phyloP scores from a whole-genome alignment of 129 eudicot species.

The Silybum marianum region DNA sequence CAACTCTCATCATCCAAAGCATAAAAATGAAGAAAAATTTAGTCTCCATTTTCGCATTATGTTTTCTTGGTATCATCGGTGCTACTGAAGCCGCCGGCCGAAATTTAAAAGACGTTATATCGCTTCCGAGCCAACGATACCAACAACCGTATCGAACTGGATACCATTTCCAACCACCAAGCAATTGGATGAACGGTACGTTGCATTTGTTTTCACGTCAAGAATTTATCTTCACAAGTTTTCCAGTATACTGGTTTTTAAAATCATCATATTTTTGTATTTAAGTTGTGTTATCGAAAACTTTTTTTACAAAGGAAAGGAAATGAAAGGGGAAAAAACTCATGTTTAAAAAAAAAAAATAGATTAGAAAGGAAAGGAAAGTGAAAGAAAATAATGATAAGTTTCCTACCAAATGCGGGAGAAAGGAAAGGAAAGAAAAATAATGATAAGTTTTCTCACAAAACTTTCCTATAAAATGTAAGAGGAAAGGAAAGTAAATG shows the following conservation, averaged over 20 bases:
- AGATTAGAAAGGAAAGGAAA: too few species aligned
- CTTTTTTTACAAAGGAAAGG: too few species aligned
- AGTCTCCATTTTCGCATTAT: constrained; percentile 21
- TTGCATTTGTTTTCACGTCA: neutral
- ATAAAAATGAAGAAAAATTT: constrained; percentile 15
- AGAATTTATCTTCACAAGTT: neutral
- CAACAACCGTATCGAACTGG: constrained; percentile 69
- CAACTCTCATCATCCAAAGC: constrained; percentile 3
- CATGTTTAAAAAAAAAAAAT: too few species aligned
- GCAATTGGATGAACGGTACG: constrained; percentile 77
- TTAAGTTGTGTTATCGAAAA: neutral
- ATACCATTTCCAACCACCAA: constrained; percentile 81
- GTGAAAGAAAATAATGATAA: too few species aligned
- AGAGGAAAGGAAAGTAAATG: too few species aligned
- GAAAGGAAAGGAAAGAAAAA: too few species aligned
- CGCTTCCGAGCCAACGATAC: neutral
- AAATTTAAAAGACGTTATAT: constrained; percentile 2
- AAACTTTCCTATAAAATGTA: too few species aligned
- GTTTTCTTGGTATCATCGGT: constrained; percentile 3
- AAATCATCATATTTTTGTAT: neutral
- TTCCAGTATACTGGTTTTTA: neutral
- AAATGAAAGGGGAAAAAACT: too few species aligned
- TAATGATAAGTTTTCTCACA: too few species aligned
- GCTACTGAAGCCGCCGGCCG: constrained; percentile 19
- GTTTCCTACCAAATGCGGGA: too few species aligned